Conservation (phyloP, 345 rosid species). For the Euphorbia peplus region DNA sequence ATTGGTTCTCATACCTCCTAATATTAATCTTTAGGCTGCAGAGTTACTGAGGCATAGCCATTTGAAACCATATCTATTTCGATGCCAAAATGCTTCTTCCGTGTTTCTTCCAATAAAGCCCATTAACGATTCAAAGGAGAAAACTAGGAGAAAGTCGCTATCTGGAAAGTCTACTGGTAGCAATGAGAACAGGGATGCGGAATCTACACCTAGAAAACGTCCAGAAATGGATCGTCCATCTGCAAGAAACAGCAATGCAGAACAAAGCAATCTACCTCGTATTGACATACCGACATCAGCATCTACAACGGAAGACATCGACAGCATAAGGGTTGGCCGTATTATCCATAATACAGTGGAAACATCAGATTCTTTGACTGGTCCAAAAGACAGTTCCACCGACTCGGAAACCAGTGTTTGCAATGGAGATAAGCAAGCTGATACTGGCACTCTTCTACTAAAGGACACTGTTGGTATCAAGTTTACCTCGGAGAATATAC, state of each 20-base stretch:
- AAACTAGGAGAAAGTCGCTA: constrained; percentile 51
- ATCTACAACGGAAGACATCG: constrained; percentile 57
- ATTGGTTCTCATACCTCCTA: constrained; percentile 17
- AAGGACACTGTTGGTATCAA: constrained; percentile 28
- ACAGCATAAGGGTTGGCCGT: constrained; percentile 68
- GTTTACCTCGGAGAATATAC: constrained; percentile 21
- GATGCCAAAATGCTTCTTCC: constrained; percentile 61
- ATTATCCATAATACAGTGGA: constrained; percentile 42
- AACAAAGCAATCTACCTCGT: constrained; percentile 33
- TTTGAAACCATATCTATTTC: constrained; percentile 72
- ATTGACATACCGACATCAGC: constrained; percentile 43
- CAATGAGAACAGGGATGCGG: constrained; percentile 38
- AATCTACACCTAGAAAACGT: constrained; percentile 32
- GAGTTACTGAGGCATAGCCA: constrained; percentile 85
- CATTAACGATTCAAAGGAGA: constrained; percentile 54
- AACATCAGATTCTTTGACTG: constrained; percentile 38
- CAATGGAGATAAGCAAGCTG: constrained; percentile 43
- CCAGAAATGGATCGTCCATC: constrained; percentile 37
- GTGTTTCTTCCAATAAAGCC: constrained; percentile 75
- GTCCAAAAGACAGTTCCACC: constrained; percentile 49
- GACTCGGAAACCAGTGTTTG: constrained; percentile 43
- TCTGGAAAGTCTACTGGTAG: constrained; percentile 41
- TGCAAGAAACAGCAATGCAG: constrained; percentile 34
- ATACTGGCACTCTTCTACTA: constrained; percentile 24
- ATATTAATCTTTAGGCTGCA: constrained; percentile 57